Evolutionary conservation across 331 rosid species (phyloP).

Genomic region (Acacia concinna): DNA sequence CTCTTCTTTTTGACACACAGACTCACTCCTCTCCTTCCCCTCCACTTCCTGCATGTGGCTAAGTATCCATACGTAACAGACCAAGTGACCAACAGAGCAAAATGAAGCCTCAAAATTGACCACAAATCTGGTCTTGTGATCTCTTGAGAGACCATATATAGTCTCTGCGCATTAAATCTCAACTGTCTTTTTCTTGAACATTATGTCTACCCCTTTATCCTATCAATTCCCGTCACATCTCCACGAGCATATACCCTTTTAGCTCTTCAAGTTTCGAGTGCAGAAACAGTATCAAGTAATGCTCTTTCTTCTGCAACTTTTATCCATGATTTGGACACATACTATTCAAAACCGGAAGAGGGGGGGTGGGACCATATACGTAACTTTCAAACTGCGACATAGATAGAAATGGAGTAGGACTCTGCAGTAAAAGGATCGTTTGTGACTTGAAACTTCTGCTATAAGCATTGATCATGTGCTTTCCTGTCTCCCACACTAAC

Average conservation of each 20-base stretch:
- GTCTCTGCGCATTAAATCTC: slow-evolving; percentile 30
- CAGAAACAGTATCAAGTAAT: neutral
- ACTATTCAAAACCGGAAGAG: no score
- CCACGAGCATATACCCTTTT: neutral
- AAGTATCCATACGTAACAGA: neutral
- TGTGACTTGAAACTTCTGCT: slow-evolving; percentile 17
- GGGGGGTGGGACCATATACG: neutral
- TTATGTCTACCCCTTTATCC: neutral
- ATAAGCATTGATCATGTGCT: slow-evolving; percentile 23
- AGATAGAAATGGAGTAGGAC: neutral
- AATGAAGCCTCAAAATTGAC: slow-evolving; percentile 11
- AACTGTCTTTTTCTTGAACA: slow-evolving; percentile 5
- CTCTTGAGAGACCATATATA: slow-evolving; percentile 18
- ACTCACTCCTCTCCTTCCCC: neutral
- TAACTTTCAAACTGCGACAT: neutral
- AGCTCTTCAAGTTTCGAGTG: neutral
- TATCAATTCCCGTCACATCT: neutral
- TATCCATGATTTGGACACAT: neutral
- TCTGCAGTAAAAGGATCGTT: neutral
- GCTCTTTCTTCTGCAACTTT: neutral
- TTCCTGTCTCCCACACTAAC: slow-evolving; percentile 2
- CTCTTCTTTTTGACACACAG: neutral
- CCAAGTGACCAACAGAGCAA: neutral
- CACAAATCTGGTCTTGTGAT: slow-evolving; percentile 26
- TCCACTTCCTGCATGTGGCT: neutral